Percentiles rank a stretch among this genome's conserved stretches.
phyloP scores from a whole-genome alignment of 2,329 filamentous ascomycete species.

The Hypoxylon sp. region DNA sequence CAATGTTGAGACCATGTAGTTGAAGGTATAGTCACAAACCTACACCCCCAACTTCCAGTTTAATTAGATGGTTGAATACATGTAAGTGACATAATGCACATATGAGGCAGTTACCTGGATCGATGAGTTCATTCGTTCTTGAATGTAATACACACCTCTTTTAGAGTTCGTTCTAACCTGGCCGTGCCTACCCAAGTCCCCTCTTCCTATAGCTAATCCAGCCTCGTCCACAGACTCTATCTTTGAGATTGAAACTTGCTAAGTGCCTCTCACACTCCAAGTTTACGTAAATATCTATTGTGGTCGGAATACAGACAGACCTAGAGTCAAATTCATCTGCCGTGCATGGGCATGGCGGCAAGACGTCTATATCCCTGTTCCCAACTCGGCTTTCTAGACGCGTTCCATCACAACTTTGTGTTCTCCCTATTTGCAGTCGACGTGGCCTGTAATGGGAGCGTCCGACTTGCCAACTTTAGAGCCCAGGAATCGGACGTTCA shows the following conservation, averaged over 20 bases:
- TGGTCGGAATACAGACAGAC: conserved; percentile 17
- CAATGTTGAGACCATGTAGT: background rate
- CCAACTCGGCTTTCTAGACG: conserved; percentile 34
- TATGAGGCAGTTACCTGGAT: background rate
- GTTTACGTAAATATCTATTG: conserved; percentile 21
- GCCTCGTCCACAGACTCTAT: conserved; percentile 9
- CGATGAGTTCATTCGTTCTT: background rate
- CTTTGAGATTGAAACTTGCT: conserved; percentile 1
- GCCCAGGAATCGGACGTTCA: conserved; percentile 23
- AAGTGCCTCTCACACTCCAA: background rate
- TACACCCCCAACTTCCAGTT: background rate
- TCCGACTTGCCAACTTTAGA: conserved; percentile 22
- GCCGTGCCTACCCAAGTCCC: conserved; percentile 1
- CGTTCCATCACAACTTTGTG: conserved; percentile 24
- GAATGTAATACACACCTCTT: background rate
- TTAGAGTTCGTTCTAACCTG: conserved; percentile 6
- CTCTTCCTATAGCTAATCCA: conserved; percentile 13
- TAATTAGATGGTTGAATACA: conserved; percentile 9
- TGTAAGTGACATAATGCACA: background rate
- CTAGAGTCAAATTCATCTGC: conserved; percentile 36
- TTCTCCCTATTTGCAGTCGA: conserved; percentile 17
- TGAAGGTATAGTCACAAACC: conserved; percentile 4
- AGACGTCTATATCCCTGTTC: conserved; percentile 32
- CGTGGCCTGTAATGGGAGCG: conserved; percentile 26
- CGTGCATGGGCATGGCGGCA: conserved; percentile 27